Base-by-base conservation (phyloP, 208 protist genomes). In the Leishmania guyanensis region DNA sequence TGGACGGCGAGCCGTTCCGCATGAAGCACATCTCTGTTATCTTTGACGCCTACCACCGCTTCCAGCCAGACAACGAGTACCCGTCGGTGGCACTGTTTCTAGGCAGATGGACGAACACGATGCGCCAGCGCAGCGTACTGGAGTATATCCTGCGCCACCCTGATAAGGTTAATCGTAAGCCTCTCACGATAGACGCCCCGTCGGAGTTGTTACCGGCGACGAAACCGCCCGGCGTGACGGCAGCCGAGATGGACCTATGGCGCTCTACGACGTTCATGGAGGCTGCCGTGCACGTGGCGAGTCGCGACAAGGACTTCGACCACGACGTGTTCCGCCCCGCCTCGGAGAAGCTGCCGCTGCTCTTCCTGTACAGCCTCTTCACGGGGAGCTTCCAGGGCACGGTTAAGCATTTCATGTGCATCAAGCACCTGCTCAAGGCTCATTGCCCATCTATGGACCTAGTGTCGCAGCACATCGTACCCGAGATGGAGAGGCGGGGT, bases 141-240 rank as follows among this genome's bases (percentile, higher is more conserved):
- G 90, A 95, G 84, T 97, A 97, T 84, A 94, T 97, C 33, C 81
- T 97, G 50, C 88, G 89, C 66, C 90, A 97, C 79, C 91, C 90
- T 33, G 94, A 96, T 58, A 94, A 95, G 75, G 91, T 94, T 53
- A 95, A 93, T 75, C 84, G 90, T 43, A 93, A 92, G 77, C 78
- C 77, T 29, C 85, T 96, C 48, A 54, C 85, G 46, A 72, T 80
- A 43, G 90, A 95, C 53, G 90, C 87, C 0, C 91, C 93, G 65
- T 70, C 83, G 17, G 90, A 94, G 70, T 17, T 97, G 77, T 46
- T 94, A 72, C 89, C 90, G 46, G 56, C 72, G 78, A 84, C 73
- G 72, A 88, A 86, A 83, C 89, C 89, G 26, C 75, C 85, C 58
- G 78, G 83, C 36, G 78, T 82, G 78, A 86, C 89, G 65, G 78